Conservation (phyloP, 2,329 filamentous ascomycete species). For the Colletotrichum salicis region DNA sequence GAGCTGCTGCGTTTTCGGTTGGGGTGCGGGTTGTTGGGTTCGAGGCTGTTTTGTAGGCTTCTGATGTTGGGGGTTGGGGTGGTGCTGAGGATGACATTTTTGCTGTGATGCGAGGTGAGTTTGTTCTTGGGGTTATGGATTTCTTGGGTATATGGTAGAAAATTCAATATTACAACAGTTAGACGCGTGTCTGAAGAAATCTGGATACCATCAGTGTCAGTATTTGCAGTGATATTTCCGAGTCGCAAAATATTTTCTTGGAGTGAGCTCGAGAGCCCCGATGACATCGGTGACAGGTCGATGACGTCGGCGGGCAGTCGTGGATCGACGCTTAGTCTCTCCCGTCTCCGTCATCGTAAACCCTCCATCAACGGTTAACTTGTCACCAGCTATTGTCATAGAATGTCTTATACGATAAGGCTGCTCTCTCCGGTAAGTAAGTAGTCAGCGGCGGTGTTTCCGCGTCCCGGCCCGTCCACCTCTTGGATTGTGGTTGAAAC, state of each 20-base stretch:
- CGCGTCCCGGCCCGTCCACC: neutral
- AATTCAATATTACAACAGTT: no score
- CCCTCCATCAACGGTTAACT: neutral
- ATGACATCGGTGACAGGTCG: slow-evolving; percentile 30
- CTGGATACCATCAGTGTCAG: neutral
- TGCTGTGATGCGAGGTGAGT: neutral
- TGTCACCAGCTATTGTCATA: neutral
- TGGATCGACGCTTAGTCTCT: slow-evolving; percentile 28
- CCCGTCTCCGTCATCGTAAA: slow-evolving; percentile 13
- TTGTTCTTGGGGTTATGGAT: neutral
- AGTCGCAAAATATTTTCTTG: neutral
- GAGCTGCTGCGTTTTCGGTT: slow-evolving; percentile 17
- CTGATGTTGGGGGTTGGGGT: slow-evolving; percentile 27
- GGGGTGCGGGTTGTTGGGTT: slow-evolving; percentile 23
- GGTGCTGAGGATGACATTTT: slow-evolving; percentile 21
- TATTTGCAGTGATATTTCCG: no score
- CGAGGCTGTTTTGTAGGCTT: slow-evolving; percentile 22
- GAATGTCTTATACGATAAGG: neutral
- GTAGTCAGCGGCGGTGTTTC: no score
- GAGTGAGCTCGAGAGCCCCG: neutral
- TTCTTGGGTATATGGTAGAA: no score
- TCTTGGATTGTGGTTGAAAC: neutral
- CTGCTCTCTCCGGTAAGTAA: no score
- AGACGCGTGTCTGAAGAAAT: neutral
- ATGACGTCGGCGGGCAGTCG: slow-evolving; percentile 34